Conservation (phyloP, 2,329 filamentous ascomycete species). For the Pseudovirgaria hyperparasitica region DNA sequence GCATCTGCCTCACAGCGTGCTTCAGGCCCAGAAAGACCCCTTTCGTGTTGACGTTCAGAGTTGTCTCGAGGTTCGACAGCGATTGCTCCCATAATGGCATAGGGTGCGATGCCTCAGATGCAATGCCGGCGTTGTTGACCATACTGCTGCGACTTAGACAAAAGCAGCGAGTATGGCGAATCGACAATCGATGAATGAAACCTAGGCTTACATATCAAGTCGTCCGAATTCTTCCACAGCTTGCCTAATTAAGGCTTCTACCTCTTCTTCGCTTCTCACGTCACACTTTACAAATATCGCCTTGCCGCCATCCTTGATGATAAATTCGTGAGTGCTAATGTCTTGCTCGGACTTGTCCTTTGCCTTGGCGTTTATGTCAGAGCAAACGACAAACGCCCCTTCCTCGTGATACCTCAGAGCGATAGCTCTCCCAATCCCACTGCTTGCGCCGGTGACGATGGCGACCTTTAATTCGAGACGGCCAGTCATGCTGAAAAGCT, state of each 20-base stretch:
- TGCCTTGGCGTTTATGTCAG: constrained; percentile 14
- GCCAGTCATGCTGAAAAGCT: constrained; percentile 10
- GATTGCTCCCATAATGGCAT: constrained; percentile 33
- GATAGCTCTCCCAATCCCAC: constrained; percentile 22
- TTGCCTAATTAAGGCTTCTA: constrained; percentile 28
- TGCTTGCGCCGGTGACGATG: constrained; percentile 21
- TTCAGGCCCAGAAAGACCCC: constrained; percentile 33
- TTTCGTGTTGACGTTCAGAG: constrained; percentile 23
- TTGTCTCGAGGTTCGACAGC: constrained; percentile 33
- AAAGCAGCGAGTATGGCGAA: constrained; percentile 40
- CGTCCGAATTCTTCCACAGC: constrained; percentile 34
- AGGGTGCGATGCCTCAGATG: constrained; percentile 19
- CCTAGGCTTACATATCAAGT: constrained; percentile 29
- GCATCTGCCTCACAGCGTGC: constrained; percentile 36
- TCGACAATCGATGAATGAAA: constrained; percentile 17
- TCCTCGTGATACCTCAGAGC: constrained; percentile 18
- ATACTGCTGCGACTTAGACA: constrained; percentile 36
- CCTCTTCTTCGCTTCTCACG: constrained; percentile 28
- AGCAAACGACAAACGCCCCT: constrained; percentile 19
- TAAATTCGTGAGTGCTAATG: constrained; percentile 20
- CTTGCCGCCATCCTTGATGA: constrained; percentile 15
- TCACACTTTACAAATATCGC: constrained; percentile 28
- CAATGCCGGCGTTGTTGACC: constrained; percentile 35
- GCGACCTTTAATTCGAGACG: constrained; percentile 18
- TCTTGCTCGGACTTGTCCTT: constrained; percentile 8